Base-by-base conservation (phyloP, 495 filamentous ascomycete species). In the Xylona heveae region DNA sequence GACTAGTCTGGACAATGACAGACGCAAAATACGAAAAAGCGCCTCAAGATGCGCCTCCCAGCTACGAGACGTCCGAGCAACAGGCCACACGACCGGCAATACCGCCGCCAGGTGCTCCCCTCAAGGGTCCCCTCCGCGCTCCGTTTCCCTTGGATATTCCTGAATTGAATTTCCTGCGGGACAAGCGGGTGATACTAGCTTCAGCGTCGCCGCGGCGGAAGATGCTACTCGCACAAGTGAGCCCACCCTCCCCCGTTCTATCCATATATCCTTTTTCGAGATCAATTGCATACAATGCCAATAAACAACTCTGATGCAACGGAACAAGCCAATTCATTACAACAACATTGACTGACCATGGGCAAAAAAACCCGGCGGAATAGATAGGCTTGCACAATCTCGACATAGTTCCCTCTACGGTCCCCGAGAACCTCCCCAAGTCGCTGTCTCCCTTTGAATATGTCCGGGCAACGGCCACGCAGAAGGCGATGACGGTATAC, bases 401-500 rank as follows among this genome's bases (percentile, higher is more conserved):
- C 52, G 80, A 92, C 38, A 63, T 92, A 43, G 61, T 75, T 39
- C 80, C 88, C 23, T 90, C 80, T 24, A 67, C 59, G 36, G 67
- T 75, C 28, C 69, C 73, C 23, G 85, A 95, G 52, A 61, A 92
- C 58, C 66, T 85, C 24, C 64, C 77, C 38, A 92, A 94, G 44
- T 53, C 57, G n/a, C 65, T 81, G 28, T 61, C 66, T 1, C 78
- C 88, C 0, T 80, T 82, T 47, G 79, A 83, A 46, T 97, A 97
- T 58, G 88, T 93, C 4, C 62, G 84, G 1, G 65, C 69, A 19
- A 97, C 90, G 9, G 90, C 88, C 1, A 67, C 62, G 2, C 67
- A 73, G 42, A 97, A 95, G 49, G 72, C 72, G 19, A 59, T 73
- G 13, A 59, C 69, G 16, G 81, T 95, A 5, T 97, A 97, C 61